Conservation (phyloP, 2,329 filamentous ascomycete species). For the Microsporum canis region DNA sequence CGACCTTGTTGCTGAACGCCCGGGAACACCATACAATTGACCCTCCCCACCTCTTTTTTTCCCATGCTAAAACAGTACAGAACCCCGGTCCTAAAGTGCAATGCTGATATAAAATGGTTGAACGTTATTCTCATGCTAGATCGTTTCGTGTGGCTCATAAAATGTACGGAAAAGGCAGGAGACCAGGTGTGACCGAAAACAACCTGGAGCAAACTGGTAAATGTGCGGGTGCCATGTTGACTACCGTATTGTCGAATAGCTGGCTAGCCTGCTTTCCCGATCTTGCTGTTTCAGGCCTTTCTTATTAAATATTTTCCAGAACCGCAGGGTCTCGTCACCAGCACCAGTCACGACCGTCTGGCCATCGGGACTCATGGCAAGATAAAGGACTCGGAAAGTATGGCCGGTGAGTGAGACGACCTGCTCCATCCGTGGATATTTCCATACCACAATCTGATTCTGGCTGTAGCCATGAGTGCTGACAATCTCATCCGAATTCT, state of each 20-base stretch:
- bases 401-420: conserved; percentile 91
- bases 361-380: conserved; percentile 95
- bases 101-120: not conserved
- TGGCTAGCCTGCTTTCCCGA: conserved; percentile 54
- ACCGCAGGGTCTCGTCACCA: conserved; percentile 87
- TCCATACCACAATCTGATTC: conserved; percentile 98
- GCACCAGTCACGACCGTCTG: conserved; percentile 89
- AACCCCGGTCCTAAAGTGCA: not conserved
- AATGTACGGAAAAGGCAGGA: not conserved
- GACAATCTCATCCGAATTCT: conserved; percentile 95
- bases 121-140: conserved; percentile 3
- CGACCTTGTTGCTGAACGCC: not conserved
- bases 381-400: conserved; percentile 88
- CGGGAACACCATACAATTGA: not conserved
- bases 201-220: not conserved
- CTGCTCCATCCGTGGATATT: conserved; percentile 96
- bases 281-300: conserved; percentile 59
- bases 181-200: not conserved
- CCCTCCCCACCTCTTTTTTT: not conserved
- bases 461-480: conserved; percentile 95
- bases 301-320: conserved; percentile 92
- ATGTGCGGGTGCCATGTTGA: not conserved
- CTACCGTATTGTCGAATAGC: conserved; percentile 71
- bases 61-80: conserved; percentile 1
- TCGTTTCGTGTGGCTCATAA: not conserved